These are phyloP conservation scores for Podila horticola DNA, from an alignment of 192 early-diverging fungal genomes.

Conservation along the genomic window DNA sequence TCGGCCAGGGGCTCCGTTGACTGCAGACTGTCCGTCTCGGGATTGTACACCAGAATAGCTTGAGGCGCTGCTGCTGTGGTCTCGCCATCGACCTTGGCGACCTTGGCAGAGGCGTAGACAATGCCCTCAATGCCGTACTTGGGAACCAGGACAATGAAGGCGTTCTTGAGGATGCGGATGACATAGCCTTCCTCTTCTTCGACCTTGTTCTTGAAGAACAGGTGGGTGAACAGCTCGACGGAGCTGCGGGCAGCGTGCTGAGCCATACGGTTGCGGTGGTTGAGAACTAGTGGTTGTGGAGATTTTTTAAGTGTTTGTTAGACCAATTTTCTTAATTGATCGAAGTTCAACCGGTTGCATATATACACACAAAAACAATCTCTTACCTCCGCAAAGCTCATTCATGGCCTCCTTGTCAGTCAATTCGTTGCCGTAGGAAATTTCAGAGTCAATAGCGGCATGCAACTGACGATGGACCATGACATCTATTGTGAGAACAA, in stretches of 20 bases:
- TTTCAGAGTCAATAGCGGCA: slow-evolving; percentile 56
- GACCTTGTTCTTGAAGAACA: slow-evolving; percentile 96
- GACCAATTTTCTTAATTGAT: neutral
- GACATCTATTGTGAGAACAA: slow-evolving; percentile 67
- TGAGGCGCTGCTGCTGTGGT: slow-evolving; percentile 10
- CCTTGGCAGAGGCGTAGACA: slow-evolving; percentile 72
- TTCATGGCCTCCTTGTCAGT: slow-evolving; percentile 84
- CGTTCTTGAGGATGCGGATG: slow-evolving; percentile 93
- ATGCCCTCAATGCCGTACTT: slow-evolving; percentile 93
- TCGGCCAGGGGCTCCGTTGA: slow-evolving; percentile 33
- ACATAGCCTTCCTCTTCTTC: slow-evolving; percentile 90
- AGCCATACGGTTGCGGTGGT: slow-evolving; percentile 95
- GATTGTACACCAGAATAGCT: slow-evolving; percentile 52
- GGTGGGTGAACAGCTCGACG: slow-evolving; percentile 95
- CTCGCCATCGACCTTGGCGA: slow-evolving; percentile 16
- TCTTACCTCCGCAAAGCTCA: slow-evolving; percentile 83
- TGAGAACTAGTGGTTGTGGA: slow-evolving; percentile 64
- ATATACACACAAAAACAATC: neutral
- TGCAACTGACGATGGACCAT: slow-evolving; percentile 92
- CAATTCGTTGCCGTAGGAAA: slow-evolving; percentile 74
- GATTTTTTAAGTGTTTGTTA: slow-evolving; percentile 40
- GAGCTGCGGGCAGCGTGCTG: slow-evolving; percentile 94
- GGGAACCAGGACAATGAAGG: slow-evolving; percentile 92
- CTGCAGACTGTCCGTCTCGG: slow-evolving; percentile 53
- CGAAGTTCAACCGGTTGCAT: neutral